These are phyloP conservation scores for Pseudocercospora fijiensis DNA, from an alignment of 2,329 filamentous ascomycete species.

Conservation along the genomic window DNA sequence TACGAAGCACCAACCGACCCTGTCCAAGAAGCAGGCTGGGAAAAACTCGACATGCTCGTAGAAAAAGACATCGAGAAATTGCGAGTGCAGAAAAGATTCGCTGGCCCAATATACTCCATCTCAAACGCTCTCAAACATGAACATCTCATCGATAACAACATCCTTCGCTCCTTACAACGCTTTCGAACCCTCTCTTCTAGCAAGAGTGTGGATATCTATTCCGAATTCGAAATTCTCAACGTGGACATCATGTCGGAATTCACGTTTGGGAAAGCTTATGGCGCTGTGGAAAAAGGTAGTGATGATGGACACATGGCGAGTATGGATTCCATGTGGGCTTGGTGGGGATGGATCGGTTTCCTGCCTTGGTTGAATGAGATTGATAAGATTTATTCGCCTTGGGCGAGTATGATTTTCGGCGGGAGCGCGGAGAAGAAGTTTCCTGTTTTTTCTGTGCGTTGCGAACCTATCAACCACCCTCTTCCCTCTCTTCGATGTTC, in stretches of 20 bases:
- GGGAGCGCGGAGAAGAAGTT: neutral
- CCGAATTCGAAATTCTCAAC: slow-evolving; percentile 11
- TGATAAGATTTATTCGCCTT: slow-evolving; percentile 12
- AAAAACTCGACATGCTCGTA: slow-evolving; percentile 14
- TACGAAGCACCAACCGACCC: slow-evolving; percentile 44
- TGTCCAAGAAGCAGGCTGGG: slow-evolving; percentile 42
- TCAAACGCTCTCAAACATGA: slow-evolving; percentile 10
- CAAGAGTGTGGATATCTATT: slow-evolving; percentile 17
- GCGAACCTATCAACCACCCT: too few relatives aligned
- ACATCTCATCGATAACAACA: slow-evolving; percentile 9
- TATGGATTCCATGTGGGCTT: slow-evolving; percentile 15
- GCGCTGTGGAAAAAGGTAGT: slow-evolving; percentile 9
- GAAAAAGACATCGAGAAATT: slow-evolving; percentile 16
- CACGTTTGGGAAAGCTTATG: slow-evolving; percentile 9
- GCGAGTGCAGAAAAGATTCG: slow-evolving; percentile 14
- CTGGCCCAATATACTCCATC: slow-evolving; percentile 7
- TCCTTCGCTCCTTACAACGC: neutral
- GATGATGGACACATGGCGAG: slow-evolving; percentile 14
- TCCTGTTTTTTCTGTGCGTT: slow-evolving; percentile 11
- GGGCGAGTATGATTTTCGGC: slow-evolving; percentile 5
- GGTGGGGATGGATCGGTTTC: slow-evolving; percentile 18
- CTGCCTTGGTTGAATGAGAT: slow-evolving; percentile 14
- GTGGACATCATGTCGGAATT: slow-evolving; percentile 16
- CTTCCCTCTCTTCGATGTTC: too few relatives aligned
- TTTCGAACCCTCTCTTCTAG: too few relatives aligned